Evolutionary conservation across 2,329 filamentous ascomycete species (phyloP).

Genomic region (Thermoascus crustaceus): DNA sequence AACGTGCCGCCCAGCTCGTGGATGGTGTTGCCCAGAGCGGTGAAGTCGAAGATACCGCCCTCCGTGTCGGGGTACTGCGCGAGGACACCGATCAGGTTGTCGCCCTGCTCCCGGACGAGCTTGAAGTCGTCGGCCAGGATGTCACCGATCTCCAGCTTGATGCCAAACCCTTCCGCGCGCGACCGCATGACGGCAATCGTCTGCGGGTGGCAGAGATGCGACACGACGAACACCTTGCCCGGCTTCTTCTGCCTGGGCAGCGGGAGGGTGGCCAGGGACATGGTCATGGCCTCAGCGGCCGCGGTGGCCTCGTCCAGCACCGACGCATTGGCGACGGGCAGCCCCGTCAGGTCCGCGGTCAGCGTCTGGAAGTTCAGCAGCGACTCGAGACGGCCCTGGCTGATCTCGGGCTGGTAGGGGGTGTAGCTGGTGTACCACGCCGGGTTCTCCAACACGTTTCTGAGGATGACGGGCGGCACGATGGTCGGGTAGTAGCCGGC

Average conservation of each 20-base stretch:
- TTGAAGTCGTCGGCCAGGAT: constrained; percentile 57
- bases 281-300: constrained; percentile 90
- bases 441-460: constrained; percentile 86
- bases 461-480: constrained; percentile 81
- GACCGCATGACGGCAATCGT: constrained; percentile 77
- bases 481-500: constrained; percentile 82
- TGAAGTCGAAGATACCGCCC: constrained; percentile 70
- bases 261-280: constrained; percentile 72
- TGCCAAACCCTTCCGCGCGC: constrained; percentile 83
- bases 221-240: constrained; percentile 78
- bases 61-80: constrained; percentile 93
- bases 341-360: constrained; percentile 75
- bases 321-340: constrained; percentile 84
- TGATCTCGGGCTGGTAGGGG: constrained; percentile 95
- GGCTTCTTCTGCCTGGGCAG: constrained; percentile 61
- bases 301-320: constrained; percentile 87
- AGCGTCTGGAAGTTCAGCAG: constrained; percentile 94
- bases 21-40: constrained; percentile 62
- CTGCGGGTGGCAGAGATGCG: constrained; percentile 72
- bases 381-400: constrained; percentile 85
- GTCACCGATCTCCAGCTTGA: constrained; percentile 67
- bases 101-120: constrained; percentile 63
- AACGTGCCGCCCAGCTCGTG: constrained; percentile 73
- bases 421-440: constrained; percentile 98
- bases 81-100: constrained; percentile 78